These are phyloP conservation scores for Daucus carota DNA, from an alignment of 129 eudicot genomes.

Conservation along the genomic window DH1_v3.0 NC_030385.2:5250501-5251000, in stretches of 20 bases:
- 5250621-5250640: constrained; percentile 66
- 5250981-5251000: neutral
- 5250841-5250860: too few species aligned
- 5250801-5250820: too few species aligned
- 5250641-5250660: constrained; percentile 41
- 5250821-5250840: too few species aligned
- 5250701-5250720: constrained; percentile 46
- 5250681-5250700: constrained; percentile 23
- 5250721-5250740: too few species aligned
- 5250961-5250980: neutral
- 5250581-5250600: constrained; percentile 35
- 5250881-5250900: too few species aligned
- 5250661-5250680: constrained; percentile 33
- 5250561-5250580: constrained; percentile 44
- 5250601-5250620: constrained; percentile 54
- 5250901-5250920: too few species aligned
- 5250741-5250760: too few species aligned
- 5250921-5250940: too few species aligned
- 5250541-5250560: constrained; percentile 44
- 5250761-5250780: too few species aligned
- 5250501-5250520: neutral
- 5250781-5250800: too few species aligned
- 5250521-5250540: neutral
- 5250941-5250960: too few species aligned
- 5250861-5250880: too few species aligned